Evolutionary conservation across 192 early-diverging fungal genomes (phyloP).

Genomic region (Backusella luteola): DNA sequence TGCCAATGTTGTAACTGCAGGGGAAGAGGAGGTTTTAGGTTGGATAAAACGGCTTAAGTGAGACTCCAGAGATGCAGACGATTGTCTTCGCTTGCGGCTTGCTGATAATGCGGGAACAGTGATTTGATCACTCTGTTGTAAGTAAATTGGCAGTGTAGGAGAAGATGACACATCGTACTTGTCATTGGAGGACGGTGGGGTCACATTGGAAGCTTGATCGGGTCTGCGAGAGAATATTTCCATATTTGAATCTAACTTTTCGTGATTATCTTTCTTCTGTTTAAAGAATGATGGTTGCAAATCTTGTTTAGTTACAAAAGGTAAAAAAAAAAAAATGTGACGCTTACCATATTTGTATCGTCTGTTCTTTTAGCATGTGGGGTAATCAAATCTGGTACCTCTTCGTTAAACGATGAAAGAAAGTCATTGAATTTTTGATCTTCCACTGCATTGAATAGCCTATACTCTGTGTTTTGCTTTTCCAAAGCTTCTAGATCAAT

Average conservation of each 20-base stretch:
- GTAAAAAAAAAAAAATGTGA: constrained; percentile 1
- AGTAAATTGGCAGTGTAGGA: constrained; percentile 3
- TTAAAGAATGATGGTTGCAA: not conserved
- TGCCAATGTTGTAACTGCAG: not conserved
- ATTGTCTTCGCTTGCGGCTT: not conserved
- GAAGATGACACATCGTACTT: not conserved
- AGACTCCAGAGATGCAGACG: not conserved
- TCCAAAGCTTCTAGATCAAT: not conserved
- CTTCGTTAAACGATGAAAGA: not conserved
- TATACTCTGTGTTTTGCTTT: not conserved
- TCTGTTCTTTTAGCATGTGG: not conserved
- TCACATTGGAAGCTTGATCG: not conserved
- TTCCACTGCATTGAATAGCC: not conserved
- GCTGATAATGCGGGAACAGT: not conserved
- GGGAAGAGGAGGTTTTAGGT: not conserved
- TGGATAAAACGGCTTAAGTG: not conserved
- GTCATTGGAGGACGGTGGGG: constrained; percentile 1
- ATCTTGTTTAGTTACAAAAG: constrained; percentile 4
- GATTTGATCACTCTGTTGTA: constrained; percentile 12
- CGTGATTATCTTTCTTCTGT: not conserved
- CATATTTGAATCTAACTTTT: not conserved
- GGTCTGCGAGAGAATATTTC: constrained; percentile 4
- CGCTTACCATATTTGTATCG: not conserved
- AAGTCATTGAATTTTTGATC: not conserved
- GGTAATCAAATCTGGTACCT: constrained; percentile 6